A percentile compares a stretch with the other conserved stretches of the same genome.
Evolutionary conservation across 148 eudicot species (phyloP).

Genomic region (Rhododendron williamsianum): DNA sequence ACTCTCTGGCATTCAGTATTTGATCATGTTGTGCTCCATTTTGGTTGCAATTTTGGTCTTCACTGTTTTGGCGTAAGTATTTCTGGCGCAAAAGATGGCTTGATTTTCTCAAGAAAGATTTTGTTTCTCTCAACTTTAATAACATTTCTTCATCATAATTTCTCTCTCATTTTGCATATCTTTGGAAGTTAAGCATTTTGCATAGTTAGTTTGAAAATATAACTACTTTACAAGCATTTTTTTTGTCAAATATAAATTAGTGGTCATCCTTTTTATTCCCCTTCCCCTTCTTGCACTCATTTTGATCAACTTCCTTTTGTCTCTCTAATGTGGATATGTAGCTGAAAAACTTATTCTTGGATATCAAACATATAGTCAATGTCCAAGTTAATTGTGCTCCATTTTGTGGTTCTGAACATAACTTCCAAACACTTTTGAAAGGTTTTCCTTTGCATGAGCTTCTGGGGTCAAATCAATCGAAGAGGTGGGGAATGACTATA

Average conservation of each 20-base stretch:
- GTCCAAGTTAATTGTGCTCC: neutral
- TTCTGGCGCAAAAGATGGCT: neutral
- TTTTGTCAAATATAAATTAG: neutral
- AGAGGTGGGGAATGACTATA: neutral
- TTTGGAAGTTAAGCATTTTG: neutral
- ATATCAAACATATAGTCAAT: neutral
- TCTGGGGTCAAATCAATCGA: neutral
- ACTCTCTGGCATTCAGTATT: conserved; percentile 46
- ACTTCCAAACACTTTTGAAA: neutral
- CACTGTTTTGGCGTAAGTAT: conserved; percentile 92
- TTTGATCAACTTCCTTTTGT: neutral
- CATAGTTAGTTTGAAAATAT: neutral
- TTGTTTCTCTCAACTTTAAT: neutral
- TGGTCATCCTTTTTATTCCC: neutral
- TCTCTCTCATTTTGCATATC: neutral
- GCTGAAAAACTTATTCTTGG: neutral
- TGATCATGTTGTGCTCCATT: conserved; percentile 63
- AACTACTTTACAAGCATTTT: neutral
- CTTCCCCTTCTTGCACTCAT: neutral
- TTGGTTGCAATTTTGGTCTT: conserved; percentile 76
- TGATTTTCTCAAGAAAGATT: neutral
- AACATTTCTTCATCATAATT: neutral
- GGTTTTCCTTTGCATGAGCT: neutral
- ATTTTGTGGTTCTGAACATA: neutral
- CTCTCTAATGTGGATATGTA: neutral